These are phyloP conservation scores for Coemansia sp. DNA, from an alignment of 192 early-diverging fungal genomes.

Conservation along the genomic window DNA sequence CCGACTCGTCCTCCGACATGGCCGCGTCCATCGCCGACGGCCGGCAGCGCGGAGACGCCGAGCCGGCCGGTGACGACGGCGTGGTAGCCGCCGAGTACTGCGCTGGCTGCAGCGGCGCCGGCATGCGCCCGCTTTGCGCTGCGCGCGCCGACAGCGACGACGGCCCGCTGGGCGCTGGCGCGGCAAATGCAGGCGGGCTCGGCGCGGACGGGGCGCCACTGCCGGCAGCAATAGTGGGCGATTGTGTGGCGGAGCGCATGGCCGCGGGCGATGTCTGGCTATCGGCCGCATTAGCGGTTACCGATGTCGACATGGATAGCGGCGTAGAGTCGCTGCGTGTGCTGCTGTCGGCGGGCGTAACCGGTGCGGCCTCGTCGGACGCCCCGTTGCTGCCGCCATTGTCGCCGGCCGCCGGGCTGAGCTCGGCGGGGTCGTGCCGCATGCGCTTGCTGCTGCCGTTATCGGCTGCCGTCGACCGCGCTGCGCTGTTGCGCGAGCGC, in stretches of 20 bases:
- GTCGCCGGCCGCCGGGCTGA: neutral
- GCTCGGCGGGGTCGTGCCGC: slow-evolving; percentile 15
- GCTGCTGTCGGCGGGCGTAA: neutral
- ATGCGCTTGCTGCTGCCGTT: slow-evolving; percentile 34
- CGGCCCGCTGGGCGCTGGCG: slow-evolving; percentile 12
- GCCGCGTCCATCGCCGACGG: slow-evolving; percentile 3
- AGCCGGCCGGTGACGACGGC: slow-evolving; percentile 19
- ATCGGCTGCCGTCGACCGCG: slow-evolving; percentile 10
- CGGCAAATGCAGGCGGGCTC: slow-evolving; percentile 1
- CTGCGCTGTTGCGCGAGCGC: slow-evolving; percentile 28
- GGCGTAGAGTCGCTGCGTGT: slow-evolving; percentile 2
- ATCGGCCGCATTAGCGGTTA: neutral
- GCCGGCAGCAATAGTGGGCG: slow-evolving; percentile 6
- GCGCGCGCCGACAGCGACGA: slow-evolving; percentile 18
- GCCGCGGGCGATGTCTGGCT: slow-evolving; percentile 1
- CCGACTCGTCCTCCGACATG: neutral
- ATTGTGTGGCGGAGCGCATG: slow-evolving; percentile 1
- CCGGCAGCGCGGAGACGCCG: neutral
- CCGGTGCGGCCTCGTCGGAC: neutral
- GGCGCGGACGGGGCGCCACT: slow-evolving; percentile 9
- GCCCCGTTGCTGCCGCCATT: neutral
- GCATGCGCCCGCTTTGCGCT: slow-evolving; percentile 27
- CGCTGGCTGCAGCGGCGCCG: slow-evolving; percentile 19
- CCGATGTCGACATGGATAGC: neutral
- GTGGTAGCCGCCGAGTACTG: slow-evolving; percentile 18